Evolutionary conservation across 2,329 filamentous ascomycete genomes (phyloP), one percentile per base, ranked within the genome.

Genomic region (Ascochyta koolunga): DNA sequence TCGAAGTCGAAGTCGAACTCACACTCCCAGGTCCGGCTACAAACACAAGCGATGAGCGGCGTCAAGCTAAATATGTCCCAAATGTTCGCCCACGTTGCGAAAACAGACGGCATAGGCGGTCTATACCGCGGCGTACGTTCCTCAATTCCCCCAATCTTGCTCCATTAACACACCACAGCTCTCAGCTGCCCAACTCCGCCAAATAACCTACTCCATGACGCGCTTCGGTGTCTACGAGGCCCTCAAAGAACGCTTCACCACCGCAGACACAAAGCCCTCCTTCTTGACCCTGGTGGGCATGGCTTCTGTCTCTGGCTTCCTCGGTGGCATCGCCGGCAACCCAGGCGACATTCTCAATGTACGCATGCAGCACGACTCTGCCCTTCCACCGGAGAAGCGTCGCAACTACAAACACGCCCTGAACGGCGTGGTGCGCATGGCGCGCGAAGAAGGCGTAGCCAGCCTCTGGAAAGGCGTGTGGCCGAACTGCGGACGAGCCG

Each of bases 211-310:
- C 80, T 95, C 90, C 55, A 99, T 95, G 44, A 95, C 92, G 32
- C 91, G 95, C 42, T 99, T 99, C 79, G 95, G 92, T 61, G 87
- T 97, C 61, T 99, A 99, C 81, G 95, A 98, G 78, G 87, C 96
- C 65, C 82, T 98, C 55, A 99, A 99, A 78, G 79, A 84, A 21
- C 84, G 83, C 45, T 82, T 88, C 70, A 84, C 85, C 32, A 79
- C 82, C 7, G 61, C 76, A 27, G 71, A 73, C 2, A 66, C 71
- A 3, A 73, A 80, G 46, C 89, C 92, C 2, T 86, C 89, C 2
- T 87, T 96, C 66, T 80, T 86, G 10, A 82, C 85, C n/a, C 87
- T 99, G 9, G 83, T 96, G 60, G 89, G 84, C 61, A 90, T 98
- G 76, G 91, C 93, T 47, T 89, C 87, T 21, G 78, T 86, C 24